Conservation (phyloP, 805 yeast genomes). For the Candida anglica region DNA sequence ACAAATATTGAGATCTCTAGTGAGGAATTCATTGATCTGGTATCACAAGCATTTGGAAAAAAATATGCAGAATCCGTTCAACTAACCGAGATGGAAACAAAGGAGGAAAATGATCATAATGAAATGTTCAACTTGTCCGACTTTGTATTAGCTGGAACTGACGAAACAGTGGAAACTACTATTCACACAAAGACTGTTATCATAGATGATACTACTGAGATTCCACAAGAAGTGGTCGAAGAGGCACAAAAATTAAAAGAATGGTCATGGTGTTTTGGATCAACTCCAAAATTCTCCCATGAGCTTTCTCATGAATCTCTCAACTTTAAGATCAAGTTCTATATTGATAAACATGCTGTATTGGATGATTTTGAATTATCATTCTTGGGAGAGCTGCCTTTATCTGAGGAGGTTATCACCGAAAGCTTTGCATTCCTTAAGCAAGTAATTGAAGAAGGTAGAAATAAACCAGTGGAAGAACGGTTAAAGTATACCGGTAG, state of each 20-base stretch:
- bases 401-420: slow-evolving; percentile 7
- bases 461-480: slow-evolving; percentile 3
- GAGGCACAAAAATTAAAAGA: slow-evolving; percentile 40
- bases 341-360: slow-evolving; percentile 44
- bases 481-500: slow-evolving; percentile 37
- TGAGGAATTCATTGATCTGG: slow-evolving; percentile 44
- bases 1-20: slow-evolving; percentile 51
- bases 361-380: slow-evolving; percentile 17
- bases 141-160: slow-evolving; percentile 17
- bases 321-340: slow-evolving; percentile 29
- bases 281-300: slow-evolving; percentile 72
- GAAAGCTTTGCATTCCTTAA: slow-evolving; percentile 32
- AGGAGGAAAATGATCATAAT: slow-evolving; percentile 23
- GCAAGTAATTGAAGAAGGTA: slow-evolving; percentile 20
- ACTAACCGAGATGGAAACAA: slow-evolving; percentile 6
- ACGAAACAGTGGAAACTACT: slow-evolving; percentile 2
- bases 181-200: slow-evolving; percentile 12
- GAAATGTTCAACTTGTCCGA: slow-evolving; percentile 30
- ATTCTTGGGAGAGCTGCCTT: slow-evolving; percentile 6
- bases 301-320: slow-evolving; percentile 33
- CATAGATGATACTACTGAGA: slow-evolving; percentile 22
- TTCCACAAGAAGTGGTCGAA: slow-evolving; percentile 36
- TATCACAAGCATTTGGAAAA: too few relatives aligned
- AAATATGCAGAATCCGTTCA: slow-evolving; percentile 25
- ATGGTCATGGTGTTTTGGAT: slow-evolving; percentile 76